Evolutionary conservation across 805 yeast genomes (phyloP).

Genomic region (Starmerella stigmatis): DNA sequence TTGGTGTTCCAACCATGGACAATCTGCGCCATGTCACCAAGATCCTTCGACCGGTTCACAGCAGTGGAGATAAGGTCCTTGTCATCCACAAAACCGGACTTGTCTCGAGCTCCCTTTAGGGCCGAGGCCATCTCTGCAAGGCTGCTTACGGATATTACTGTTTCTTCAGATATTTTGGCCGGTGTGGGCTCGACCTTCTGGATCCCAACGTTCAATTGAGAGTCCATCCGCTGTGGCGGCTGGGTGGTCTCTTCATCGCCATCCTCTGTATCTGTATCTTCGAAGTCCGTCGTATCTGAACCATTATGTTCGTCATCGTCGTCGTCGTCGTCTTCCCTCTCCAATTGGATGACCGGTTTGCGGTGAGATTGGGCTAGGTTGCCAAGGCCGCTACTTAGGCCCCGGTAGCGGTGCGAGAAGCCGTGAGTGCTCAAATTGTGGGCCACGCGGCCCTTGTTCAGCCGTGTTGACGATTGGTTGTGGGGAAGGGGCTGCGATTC

Average conservation of each 20-base stretch:
- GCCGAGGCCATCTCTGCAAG: conserved; percentile 25
- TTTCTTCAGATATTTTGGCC: conserved; percentile 24
- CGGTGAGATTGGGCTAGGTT: conserved; percentile 13
- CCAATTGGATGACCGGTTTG: conserved; percentile 20
- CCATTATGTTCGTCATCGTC: conserved; percentile 13
- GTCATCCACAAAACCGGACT: conserved; percentile 22
- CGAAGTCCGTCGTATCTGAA: conserved; percentile 13
- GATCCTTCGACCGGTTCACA: conserved; percentile 18
- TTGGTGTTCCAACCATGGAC: conserved; percentile 17
- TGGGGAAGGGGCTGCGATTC: neutral
- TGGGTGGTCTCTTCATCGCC: neutral
- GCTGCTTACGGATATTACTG: conserved; percentile 24
- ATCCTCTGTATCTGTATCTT: conserved; percentile 5
- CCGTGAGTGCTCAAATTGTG: neutral
- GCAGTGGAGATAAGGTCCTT: conserved; percentile 24
- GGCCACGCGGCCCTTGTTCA: neutral
- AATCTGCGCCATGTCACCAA: conserved; percentile 21
- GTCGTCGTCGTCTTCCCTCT: conserved; percentile 18
- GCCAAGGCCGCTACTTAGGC: conserved; percentile 10
- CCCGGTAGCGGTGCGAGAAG: conserved; percentile 10
- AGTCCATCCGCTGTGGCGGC: neutral
- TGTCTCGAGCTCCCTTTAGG: conserved; percentile 18
- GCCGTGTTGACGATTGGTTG: neutral
- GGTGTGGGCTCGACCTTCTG: conserved; percentile 25
- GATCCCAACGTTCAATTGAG: conserved; percentile 20